Base-by-base conservation (phyloP, 352 stramenopile genomes). In the Halophytophthora batemanensis region DNA sequence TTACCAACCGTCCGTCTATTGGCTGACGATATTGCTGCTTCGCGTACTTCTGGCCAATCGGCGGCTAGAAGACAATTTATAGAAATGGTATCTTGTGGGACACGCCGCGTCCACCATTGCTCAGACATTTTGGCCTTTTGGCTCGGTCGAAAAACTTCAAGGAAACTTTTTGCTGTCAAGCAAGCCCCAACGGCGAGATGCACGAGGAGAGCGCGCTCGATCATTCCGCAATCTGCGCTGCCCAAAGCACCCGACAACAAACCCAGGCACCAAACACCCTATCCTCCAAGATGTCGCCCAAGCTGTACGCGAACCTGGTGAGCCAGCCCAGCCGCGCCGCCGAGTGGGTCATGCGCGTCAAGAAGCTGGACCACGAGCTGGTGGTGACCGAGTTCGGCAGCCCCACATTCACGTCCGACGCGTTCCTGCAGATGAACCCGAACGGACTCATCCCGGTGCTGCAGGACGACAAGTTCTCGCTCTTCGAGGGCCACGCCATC, bases 401-500 rank as follows among this genome's bases (percentile, higher is more conserved):
- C 15, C 25, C 25, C 25, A 31, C 25, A 8, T 31, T 31, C 25
- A 31, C 25, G 25, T 31, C 25, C 35, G 46, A 25, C 22, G 46
- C 43, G 25, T 53, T 44, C 38, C 35, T 46, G 22, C 21, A 18
- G 22, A 15, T 44, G 38, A 44, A 53, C 38, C 46, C 46, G 17
- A 46, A 43, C 22, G 35, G 46, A 8, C 21, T 33, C n/a, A 37
- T 53, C 23, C 46, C 46, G 18, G 46, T 53, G 35, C 22, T 53
- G 10, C 31, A 53, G 34, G 46, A 53, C 22, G 46, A 29, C 29
- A 28, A 53, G 29, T 53, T 53, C 38, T 44, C 38, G 7, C 18
- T 46, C 22, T 37, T 53, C 19, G 35, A 56, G 38, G 56, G 57
- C 47, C 60, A 67, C 22, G 66, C 66, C 31, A 76, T 76, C 46